A percentile compares a stretch with the other conserved stretches of the same genome.
These are phyloP conservation scores for Camillea tinctor DNA, from an alignment of 2,329 filamentous ascomycete genomes.

Conservation along the genomic window DNA sequence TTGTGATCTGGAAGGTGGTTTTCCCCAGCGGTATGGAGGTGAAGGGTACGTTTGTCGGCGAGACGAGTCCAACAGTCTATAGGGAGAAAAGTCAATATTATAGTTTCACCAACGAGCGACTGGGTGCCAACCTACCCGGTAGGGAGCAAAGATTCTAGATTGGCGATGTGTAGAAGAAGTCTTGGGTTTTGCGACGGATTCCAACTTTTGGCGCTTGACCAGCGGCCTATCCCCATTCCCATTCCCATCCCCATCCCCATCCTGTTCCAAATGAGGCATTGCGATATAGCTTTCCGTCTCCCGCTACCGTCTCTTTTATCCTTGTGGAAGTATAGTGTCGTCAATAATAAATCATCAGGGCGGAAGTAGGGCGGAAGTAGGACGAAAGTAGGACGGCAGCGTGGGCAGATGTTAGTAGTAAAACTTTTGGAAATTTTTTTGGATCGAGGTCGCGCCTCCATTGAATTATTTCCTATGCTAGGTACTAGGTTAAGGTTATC, in stretches of 20 bases:
- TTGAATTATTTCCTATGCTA: neutral
- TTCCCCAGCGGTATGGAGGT: conserved; percentile 86
- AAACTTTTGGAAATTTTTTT: neutral
- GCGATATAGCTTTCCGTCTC: conserved; percentile 17
- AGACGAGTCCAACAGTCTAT: conserved; percentile 92
- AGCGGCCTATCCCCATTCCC: too few species aligned
- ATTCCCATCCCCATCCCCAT: conserved; percentile 59
- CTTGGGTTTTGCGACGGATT: conserved; percentile 39
- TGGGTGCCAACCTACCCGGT: conserved; percentile 60
- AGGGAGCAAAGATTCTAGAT: conserved; percentile 89
- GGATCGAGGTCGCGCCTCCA: neutral
- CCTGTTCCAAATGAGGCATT: conserved; percentile 59
- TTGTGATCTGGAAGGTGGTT: conserved; percentile 96
- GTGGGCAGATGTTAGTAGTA: neutral
- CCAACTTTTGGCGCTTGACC: conserved; percentile 74
- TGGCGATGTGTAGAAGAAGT: conserved; percentile 45
- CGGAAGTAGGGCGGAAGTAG: too few species aligned
- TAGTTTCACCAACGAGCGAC: neutral
- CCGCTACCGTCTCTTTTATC: neutral
- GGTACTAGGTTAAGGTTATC: neutral
- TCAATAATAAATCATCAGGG: too few species aligned
- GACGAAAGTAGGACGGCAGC: neutral
- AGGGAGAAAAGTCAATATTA: conserved; percentile 3
- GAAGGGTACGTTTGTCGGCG: conserved; percentile 86
- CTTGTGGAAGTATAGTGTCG: neutral